A percentile compares a stretch with the other conserved stretches of the same genome.
These are phyloP conservation scores for Gaeumannomyces sp. DNA, from an alignment of 2,329 filamentous ascomycete genomes.

Conservation along the genomic window DNA sequence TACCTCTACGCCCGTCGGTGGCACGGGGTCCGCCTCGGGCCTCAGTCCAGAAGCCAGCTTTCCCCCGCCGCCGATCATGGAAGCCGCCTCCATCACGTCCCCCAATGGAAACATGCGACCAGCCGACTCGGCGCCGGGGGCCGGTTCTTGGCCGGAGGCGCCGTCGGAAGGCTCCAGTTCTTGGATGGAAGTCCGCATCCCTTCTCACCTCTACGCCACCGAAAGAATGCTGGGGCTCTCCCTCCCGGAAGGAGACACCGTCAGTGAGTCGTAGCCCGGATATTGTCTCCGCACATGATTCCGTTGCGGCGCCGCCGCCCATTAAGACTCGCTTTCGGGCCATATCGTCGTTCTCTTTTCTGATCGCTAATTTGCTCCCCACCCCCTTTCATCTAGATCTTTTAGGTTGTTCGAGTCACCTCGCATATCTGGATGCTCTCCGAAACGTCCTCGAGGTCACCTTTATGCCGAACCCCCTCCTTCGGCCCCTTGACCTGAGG, in stretches of 20 bases:
- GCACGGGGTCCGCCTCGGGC: background rate
- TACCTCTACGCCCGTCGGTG: background rate
- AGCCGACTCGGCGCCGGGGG: background rate
- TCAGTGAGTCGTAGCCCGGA: background rate
- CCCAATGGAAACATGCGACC: background rate
- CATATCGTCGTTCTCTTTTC: background rate
- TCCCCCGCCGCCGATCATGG: background rate
- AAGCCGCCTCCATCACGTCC: background rate
- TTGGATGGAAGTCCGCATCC: slow-evolving; percentile 7
- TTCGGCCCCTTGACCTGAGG: slow-evolving; percentile 4
- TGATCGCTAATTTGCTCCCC: background rate
- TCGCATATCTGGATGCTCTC: slow-evolving; percentile 8
- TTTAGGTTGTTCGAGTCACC: slow-evolving; percentile 6
- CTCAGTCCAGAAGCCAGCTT: background rate
- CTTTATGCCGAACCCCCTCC: slow-evolving; percentile 3
- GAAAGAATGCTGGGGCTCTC: slow-evolving; percentile 7
- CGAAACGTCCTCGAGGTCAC: slow-evolving; percentile 10
- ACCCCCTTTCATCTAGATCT: background rate
- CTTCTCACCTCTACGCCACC: slow-evolving; percentile 7
- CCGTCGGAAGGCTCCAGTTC: background rate
- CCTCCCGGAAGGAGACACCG: slow-evolving; percentile 1
- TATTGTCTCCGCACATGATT: background rate
- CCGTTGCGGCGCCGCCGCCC: background rate
- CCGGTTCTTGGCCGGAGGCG: background rate
- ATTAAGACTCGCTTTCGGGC: background rate